Evolutionary conservation across 2,329 filamentous ascomycete genomes (phyloP), one percentile per base, ranked within the genome.

Genomic region (Dactylonectria estremocensis): DNA sequence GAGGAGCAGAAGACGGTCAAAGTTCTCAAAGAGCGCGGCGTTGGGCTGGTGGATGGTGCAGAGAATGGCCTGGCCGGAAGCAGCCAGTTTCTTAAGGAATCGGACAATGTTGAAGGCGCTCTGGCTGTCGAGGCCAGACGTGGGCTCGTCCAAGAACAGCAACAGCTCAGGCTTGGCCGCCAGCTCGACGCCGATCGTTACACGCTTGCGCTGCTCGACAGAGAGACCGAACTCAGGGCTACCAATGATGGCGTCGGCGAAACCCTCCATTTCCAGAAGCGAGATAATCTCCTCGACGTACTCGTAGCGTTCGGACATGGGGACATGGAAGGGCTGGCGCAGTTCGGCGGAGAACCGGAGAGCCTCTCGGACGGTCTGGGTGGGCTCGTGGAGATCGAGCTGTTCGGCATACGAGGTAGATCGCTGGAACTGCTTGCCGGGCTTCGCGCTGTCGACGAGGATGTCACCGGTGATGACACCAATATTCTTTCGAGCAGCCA

Each of bases 41-140:
- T 95, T 95, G 1, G 95, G 94, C 78, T 97, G 95, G 79, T 97
- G 95, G 70, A 97, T 97, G 0, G 95, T 97, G 82, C 94, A 97
- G 3, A 97, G 87, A 72, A 97, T 94, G 10, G 94, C 94, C 78
- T 97, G 95, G 2, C 94, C 95, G 3, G 92, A 92, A n/a, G 87
- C 85, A 56, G 92, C 90, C 6, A 94, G 87, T 81, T 94, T 94
- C 74, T 89, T 90, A n/a, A 95, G 83, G 84, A 94, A 93, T 37
- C 91, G 90, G 28, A 93, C 90, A 71, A 94, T 94, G 80, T 93
- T 93, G 83, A 91, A 94, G 18, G 92, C 91, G 64, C 87, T 90
- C 78, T 93, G 80, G 64, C 79, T 77, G 70, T 82, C 80, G 1
- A 95, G 88, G 63, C 93, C 93, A 2, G 90, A 92, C 0, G 93